Percentiles rank a stretch among this genome's conserved stretches.
phyloP scores from a whole-genome alignment of 1,284 basidiomycete genomes.

The Ganoderma multipileum region DNA sequence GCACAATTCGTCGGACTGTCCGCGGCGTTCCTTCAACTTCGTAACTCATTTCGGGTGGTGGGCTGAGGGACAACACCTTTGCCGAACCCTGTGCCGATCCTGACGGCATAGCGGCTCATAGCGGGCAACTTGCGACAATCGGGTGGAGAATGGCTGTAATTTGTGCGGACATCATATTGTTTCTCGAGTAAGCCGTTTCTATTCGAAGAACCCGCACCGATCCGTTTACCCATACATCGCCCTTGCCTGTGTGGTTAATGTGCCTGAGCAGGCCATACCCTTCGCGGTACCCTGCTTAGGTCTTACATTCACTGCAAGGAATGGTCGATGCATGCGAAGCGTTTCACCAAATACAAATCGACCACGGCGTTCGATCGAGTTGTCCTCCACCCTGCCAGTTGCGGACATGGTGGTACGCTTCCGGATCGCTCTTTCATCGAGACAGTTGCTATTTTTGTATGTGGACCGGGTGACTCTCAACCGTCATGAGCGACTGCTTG shows the following conservation, averaged over 20 bases:
- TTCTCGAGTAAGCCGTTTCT: not conserved
- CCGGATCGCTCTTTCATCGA: not conserved
- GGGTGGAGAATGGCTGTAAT: not conserved
- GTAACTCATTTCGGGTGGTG: not conserved
- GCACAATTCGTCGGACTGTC: not conserved
- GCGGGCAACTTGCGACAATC: not conserved
- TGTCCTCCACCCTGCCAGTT: not conserved
- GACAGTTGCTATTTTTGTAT: not conserved
- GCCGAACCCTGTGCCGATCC: not conserved
- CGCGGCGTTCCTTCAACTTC: not conserved
- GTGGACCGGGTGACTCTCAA: not conserved
- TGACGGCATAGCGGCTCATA: conserved; percentile 4
- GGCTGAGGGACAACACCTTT: not conserved
- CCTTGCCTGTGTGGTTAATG: conserved; percentile 5
- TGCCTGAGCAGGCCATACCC: not conserved
- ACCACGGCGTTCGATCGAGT: not conserved
- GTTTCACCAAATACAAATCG: not conserved
- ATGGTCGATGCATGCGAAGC: not conserved
- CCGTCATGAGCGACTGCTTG: not conserved
- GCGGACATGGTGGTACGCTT: not conserved
- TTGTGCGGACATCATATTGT: not conserved
- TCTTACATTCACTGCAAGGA: not conserved
- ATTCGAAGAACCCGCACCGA: not conserved
- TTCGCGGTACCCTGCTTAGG: not conserved
- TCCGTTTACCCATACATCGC: not conserved